Conservation (phyloP, 139 green algal genomes). For the Mychonastes homosphaera region DNA sequence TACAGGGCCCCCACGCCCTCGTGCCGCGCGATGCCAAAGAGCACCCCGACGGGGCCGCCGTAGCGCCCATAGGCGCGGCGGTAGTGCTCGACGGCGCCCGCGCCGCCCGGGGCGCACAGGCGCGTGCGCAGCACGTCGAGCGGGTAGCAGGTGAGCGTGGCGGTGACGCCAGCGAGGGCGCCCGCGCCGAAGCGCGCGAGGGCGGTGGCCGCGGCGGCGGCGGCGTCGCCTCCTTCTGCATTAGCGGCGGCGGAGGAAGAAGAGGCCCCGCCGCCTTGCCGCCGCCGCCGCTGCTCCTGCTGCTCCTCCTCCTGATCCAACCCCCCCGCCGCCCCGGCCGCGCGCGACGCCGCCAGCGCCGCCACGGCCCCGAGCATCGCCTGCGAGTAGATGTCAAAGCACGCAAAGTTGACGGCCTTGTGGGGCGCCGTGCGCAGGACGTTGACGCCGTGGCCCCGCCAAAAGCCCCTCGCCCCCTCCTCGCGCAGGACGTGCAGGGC, state of each 20-base stretch:
- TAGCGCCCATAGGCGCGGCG: no score
- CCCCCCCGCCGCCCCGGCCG: no score
- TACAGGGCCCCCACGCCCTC: slow-evolving; percentile 60
- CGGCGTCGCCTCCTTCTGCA: no score
- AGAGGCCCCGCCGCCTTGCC: no score
- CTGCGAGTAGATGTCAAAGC: slow-evolving; percentile 56
- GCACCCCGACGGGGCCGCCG: slow-evolving; percentile 31
- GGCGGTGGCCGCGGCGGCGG: no score
- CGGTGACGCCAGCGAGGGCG: slow-evolving; percentile 45
- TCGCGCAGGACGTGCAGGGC: slow-evolving; percentile 22
- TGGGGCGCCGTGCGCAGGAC: slow-evolving; percentile 63
- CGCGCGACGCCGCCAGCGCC: no score
- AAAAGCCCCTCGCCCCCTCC: slow-evolving; percentile 51
- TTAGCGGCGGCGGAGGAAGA: no score
- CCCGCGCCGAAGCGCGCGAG: no score
- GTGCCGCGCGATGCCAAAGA: slow-evolving; percentile 36
- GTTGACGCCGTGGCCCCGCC: slow-evolving; percentile 66
- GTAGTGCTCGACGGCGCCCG: no score
- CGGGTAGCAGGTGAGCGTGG: slow-evolving; percentile 62
- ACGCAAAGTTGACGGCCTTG: slow-evolving; percentile 73
- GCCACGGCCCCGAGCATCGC: slow-evolving; percentile 15
- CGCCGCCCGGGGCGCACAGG: slow-evolving; percentile 33
- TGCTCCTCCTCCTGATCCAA: no score
- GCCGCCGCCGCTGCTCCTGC: no score
- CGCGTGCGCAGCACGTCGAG: slow-evolving; percentile 66